Evolutionary conservation across 2,329 filamentous ascomycete genomes (phyloP).

Genomic region (Juglanconis oblonga): DNA sequence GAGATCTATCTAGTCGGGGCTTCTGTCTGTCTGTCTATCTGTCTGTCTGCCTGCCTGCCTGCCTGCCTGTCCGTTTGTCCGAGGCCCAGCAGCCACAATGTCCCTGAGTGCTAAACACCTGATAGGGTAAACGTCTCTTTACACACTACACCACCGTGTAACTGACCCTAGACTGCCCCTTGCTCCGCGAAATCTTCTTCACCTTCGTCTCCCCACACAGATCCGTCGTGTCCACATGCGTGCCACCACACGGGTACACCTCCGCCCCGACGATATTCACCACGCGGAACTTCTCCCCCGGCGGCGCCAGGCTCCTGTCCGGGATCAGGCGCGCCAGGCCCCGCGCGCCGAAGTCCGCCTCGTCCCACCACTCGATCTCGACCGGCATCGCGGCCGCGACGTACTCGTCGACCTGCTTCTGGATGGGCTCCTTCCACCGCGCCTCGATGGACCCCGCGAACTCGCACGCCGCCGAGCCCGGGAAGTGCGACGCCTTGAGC

Average conservation of each 20-base stretch:
- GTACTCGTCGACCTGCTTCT: constrained; percentile 58
- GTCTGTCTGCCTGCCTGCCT: too few species aligned
- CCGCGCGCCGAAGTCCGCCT: constrained; percentile 54
- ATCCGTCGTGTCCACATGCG: constrained; percentile 63
- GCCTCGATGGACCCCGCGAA: constrained; percentile 66
- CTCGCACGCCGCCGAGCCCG: constrained; percentile 64
- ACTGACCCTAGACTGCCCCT: constrained; percentile 61
- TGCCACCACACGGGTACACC: constrained; percentile 72
- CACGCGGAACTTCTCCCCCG: constrained; percentile 59
- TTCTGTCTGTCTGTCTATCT: too few species aligned
- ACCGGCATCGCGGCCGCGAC: constrained; percentile 55
- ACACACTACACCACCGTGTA: constrained; percentile 28
- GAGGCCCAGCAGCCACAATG: too few species aligned
- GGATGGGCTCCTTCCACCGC: constrained; percentile 60
- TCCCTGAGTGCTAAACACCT: too few species aligned
- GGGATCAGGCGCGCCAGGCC: constrained; percentile 56
- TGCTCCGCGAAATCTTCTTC: constrained; percentile 64
- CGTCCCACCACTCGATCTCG: constrained; percentile 44
- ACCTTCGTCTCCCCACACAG: constrained; percentile 60
- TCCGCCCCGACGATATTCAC: constrained; percentile 68
- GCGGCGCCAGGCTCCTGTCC: constrained; percentile 40
- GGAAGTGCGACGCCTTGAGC: constrained; percentile 70
- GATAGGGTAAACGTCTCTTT: not conserved
- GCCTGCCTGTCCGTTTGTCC: too few species aligned
- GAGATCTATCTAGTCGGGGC: too few species aligned